phyloP scores from a whole-genome alignment of 169 alveolate genomes.

The Plasmodium inui region DNA sequence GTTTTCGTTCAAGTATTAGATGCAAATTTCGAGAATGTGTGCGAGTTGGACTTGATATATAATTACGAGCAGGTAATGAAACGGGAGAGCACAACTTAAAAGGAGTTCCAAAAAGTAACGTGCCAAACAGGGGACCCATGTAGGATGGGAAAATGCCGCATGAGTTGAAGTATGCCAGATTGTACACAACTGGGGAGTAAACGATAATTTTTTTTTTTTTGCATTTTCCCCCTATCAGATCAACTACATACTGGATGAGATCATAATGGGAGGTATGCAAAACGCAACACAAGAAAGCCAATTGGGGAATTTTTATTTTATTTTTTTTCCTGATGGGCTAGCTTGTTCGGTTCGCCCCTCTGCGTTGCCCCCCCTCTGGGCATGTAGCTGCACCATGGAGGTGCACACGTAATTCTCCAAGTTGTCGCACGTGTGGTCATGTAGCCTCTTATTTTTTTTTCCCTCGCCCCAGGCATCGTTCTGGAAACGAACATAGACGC shows the following conservation, averaged over 20 bases:
- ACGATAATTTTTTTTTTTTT: background rate
- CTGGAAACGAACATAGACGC: constrained; percentile 74
- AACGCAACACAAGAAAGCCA: background rate
- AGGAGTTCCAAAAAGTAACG: background rate
- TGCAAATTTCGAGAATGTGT: constrained; percentile 91
- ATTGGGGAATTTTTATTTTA: background rate
- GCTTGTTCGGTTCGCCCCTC: background rate
- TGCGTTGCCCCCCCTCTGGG: background rate
- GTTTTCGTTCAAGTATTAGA: constrained; percentile 87
- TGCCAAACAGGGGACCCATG: background rate
- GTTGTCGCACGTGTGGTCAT: background rate
- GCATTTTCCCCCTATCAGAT: constrained; percentile 74
- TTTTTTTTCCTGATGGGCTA: background rate
- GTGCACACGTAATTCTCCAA: background rate
- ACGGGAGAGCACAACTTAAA: background rate
- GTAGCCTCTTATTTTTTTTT: background rate
- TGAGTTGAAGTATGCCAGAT: background rate
- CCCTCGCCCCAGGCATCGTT: constrained; percentile 19
- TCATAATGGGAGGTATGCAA: constrained; percentile 90
- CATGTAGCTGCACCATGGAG: background rate
- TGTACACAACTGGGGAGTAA: background rate
- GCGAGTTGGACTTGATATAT: constrained; percentile 93
- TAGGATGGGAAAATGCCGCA: background rate
- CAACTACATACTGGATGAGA: constrained; percentile 91
- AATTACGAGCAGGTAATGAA: constrained; percentile 89